A percentile compares a stretch with the other conserved stretches of the same genome.
These are phyloP conservation scores for Coemansia sp. DNA, from an alignment of 192 early-diverging fungal species.

Conservation along the genomic window DNA sequence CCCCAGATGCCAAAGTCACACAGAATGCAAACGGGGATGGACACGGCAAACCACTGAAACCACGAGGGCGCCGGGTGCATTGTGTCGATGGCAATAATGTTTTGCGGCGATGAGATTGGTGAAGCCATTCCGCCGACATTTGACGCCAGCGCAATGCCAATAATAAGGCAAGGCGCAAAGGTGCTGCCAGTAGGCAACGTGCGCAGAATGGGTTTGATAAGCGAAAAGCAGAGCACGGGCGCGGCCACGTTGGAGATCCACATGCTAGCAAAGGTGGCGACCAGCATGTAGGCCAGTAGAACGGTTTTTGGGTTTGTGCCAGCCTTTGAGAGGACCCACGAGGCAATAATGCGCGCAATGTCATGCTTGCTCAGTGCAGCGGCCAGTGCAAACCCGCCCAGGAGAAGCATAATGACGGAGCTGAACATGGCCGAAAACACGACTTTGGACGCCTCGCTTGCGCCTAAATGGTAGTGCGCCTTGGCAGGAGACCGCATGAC, in stretches of 20 bases:
- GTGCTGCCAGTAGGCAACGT: constrained; percentile 74
- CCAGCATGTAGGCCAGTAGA: constrained; percentile 89
- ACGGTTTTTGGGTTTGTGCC: constrained; percentile 82
- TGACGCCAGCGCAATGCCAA: constrained; percentile 95
- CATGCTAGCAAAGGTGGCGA: constrained; percentile 96
- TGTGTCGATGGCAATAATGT: constrained; percentile 89
- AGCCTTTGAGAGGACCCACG: constrained; percentile 81
- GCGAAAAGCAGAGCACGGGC: constrained; percentile 91
- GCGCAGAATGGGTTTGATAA: constrained; percentile 90
- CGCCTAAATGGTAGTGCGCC: constrained; percentile 51
- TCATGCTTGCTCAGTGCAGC: constrained; percentile 92
- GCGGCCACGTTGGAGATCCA: constrained; percentile 98
- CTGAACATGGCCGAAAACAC: constrained; percentile 94
- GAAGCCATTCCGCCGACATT: constrained; percentile 98
- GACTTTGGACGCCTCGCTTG: constrained; percentile 72
- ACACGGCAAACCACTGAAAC: constrained; percentile 85
- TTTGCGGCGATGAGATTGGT: constrained; percentile 96
- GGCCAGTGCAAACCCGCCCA: constrained; percentile 92
- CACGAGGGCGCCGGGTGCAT: constrained; percentile 88
- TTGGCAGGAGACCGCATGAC: constrained; percentile 67
- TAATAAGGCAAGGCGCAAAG: constrained; percentile 82
- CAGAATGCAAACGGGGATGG: constrained; percentile 78
- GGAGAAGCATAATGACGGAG: constrained; percentile 90
- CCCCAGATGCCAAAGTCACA: constrained; percentile 81
- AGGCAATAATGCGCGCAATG: constrained; percentile 88